Evolutionary conservation across 176 grass and related monocot species (phyloP).

Genomic region (Rhynchospora pubera): DNA sequence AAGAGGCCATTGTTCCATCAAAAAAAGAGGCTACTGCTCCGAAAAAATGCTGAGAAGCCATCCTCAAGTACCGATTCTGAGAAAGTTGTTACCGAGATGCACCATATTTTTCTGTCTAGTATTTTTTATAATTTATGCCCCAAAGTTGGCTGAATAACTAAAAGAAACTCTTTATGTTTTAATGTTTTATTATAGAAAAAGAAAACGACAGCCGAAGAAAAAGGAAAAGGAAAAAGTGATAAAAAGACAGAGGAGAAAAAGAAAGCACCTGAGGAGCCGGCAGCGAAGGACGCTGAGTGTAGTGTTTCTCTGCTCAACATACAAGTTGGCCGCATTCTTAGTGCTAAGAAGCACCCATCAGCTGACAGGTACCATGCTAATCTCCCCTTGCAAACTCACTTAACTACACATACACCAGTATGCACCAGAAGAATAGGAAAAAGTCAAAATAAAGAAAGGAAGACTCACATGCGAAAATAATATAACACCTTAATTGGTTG

Average conservation of each 20-base stretch:
- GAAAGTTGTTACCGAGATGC: slow-evolving; percentile 41
- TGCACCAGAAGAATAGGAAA: neutral
- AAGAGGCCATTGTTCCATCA: slow-evolving; percentile 32
- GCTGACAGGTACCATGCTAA: slow-evolving; percentile 67
- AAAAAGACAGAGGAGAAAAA: slow-evolving; percentile 62
- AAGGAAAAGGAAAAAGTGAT: slow-evolving; percentile 39
- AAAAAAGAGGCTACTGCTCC: slow-evolving; percentile 49
- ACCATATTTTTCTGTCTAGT: neutral
- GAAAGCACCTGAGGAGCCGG: slow-evolving; percentile 41
- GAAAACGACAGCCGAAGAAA: slow-evolving; percentile 41
- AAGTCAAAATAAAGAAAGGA: neutral
- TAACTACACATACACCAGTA: neutral
- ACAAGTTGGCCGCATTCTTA: slow-evolving; percentile 77
- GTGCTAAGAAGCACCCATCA: slow-evolving; percentile 94
- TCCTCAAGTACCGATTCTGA: slow-evolving; percentile 30
- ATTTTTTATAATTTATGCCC: neutral
- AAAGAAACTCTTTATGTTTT: neutral
- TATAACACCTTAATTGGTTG: neutral
- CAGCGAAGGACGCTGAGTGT: slow-evolving; percentile 82
- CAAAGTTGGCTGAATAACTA: slow-evolving; percentile 17
- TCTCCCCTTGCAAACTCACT: neutral
- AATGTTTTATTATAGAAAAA: slow-evolving; percentile 22
- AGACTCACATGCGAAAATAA: neutral
- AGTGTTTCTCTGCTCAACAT: slow-evolving; percentile 72
- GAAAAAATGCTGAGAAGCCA: slow-evolving; percentile 41